Percentiles rank a stretch among this genome's conserved stretches.
Evolutionary conservation across 2,329 filamentous ascomycete species (phyloP).

Genomic region (Stagonosporopsis chrysanthemi): DNA sequence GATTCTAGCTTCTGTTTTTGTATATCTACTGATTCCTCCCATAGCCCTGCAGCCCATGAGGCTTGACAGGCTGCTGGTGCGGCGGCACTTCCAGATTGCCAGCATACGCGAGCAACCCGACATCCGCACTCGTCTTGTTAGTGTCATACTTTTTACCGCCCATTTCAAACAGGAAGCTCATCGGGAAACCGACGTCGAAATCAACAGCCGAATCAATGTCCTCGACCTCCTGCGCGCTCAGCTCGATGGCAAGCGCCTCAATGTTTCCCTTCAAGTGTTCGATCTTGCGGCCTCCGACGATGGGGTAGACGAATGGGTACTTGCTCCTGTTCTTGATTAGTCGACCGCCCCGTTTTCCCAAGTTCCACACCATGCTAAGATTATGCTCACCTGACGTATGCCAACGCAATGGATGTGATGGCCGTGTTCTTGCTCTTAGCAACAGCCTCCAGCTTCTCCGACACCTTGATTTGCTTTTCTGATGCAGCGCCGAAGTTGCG

Average conservation of each 20-base stretch:
- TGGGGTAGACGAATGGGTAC: constrained; percentile 75
- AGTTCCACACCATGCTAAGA: constrained; percentile 25
- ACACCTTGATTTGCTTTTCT: constrained; percentile 61
- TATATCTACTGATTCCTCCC: constrained; percentile 14
- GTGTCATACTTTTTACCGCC: constrained; percentile 36
- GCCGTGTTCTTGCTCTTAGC: constrained; percentile 63
- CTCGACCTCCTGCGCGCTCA: constrained; percentile 61
- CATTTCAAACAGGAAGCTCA: constrained; percentile 52
- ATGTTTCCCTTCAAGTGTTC: constrained; percentile 74
- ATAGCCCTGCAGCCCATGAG: constrained; percentile 33
- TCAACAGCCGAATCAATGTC: constrained; percentile 60
- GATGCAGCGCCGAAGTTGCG: constrained; percentile 50
- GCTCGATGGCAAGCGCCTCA: constrained; percentile 58
- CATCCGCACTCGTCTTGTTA: constrained; percentile 39
- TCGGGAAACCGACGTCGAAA: constrained; percentile 66
- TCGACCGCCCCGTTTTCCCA: no score
- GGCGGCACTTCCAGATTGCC: constrained; percentile 40
- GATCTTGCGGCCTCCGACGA: constrained; percentile 75
- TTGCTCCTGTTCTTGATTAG: constrained; percentile 52
- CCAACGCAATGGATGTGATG: constrained; percentile 69
- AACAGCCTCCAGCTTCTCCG: constrained; percentile 66
- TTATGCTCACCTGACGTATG: constrained; percentile 67
- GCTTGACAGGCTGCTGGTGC: constrained; percentile 35
- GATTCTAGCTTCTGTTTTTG: not conserved
- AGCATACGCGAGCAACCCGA: constrained; percentile 37